phyloP scores from a whole-genome alignment of 2,329 filamentous ascomycete genomes.

The Tothia fuscella region DNA sequence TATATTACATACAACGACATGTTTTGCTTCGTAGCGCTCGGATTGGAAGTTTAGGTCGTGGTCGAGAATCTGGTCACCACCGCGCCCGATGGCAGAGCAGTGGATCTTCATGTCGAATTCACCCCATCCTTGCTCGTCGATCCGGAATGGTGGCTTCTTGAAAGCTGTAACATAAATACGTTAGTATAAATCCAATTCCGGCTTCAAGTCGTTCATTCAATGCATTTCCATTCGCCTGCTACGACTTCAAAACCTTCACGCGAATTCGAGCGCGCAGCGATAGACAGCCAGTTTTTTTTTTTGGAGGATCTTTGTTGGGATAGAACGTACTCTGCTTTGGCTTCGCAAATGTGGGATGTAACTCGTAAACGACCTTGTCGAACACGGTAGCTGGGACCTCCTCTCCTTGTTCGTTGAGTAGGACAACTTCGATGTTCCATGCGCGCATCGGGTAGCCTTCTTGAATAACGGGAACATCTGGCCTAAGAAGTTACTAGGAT shows the following conservation, averaged over 20 bases:
- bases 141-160: conserved; percentile 74
- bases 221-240: no score
- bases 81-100: conserved; percentile 65
- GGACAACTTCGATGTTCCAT: conserved; percentile 79
- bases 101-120: conserved; percentile 94
- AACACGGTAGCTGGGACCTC: conserved; percentile 75
- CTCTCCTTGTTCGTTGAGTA: conserved; percentile 77
- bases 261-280: no score
- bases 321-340: conserved; percentile 63
- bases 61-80: conserved; percentile 66
- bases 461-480: conserved; percentile 66
- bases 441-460: conserved; percentile 85
- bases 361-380: conserved; percentile 81
- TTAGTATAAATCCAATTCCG: conserved; percentile 3
- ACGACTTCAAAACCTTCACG: no score
- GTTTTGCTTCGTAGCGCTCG: conserved; percentile 69
- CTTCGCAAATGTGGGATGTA: conserved; percentile 88
- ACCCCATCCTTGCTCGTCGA: conserved; percentile 92
- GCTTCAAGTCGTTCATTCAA: background rate
- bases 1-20: conserved; percentile 51
- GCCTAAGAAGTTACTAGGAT: conserved; percentile 31
- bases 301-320: background rate
- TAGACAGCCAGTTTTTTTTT: no score
- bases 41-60: conserved; percentile 91
- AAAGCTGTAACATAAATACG: conserved; percentile 46